Evolutionary conservation across 441 rosid genomes (phyloP), one percentile per base, ranked within the genome.

Genomic region (Corymbia calophylla): DNA sequence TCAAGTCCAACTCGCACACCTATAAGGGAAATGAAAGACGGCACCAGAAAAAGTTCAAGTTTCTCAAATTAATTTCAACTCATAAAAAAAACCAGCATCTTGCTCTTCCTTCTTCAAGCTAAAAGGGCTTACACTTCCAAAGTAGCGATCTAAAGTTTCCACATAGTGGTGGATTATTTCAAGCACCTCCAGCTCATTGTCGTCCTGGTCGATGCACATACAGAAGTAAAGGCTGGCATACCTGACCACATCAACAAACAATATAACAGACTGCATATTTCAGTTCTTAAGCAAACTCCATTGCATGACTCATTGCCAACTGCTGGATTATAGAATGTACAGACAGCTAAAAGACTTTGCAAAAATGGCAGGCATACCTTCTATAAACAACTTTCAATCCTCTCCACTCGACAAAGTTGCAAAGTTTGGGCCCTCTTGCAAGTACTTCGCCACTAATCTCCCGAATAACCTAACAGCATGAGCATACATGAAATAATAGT

Each of bases 151-250:
- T 29, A 93, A 55, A 47, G 90, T 92, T 91, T 92, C 94, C 82
- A 93, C 93, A 89, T 89, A 93, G 60, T 92, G 93, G 84, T 92
- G 93, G 88, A 92, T 92, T 54, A 92, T 91, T 56, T 91, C 91
- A 19, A 93, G 91, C 81, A 89, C 88, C 90, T 93, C 95, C 27
- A 92, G 89, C 73, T 92, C 92, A 87, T 93, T 93, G 91, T 91
- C 93, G 6, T 89, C 89, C 73, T 87, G 92, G 88, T 93, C 31
- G n/a, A 93, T 89, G 92, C 95, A 91, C 94, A 90, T 92, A 88
- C 95, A 93, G 90, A 92, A 93, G 86, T 92, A 92, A 48, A 93
- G 93, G 80, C 93, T 90, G 48, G 95, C 94, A 90, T 93, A 93
- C 86, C 92, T 93, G 14, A 44, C 53, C 85, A 25, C 53, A 80